Evolutionary conservation across 306 rosid species (phyloP).

Genomic region (Phaseolus lunatus): DNA sequence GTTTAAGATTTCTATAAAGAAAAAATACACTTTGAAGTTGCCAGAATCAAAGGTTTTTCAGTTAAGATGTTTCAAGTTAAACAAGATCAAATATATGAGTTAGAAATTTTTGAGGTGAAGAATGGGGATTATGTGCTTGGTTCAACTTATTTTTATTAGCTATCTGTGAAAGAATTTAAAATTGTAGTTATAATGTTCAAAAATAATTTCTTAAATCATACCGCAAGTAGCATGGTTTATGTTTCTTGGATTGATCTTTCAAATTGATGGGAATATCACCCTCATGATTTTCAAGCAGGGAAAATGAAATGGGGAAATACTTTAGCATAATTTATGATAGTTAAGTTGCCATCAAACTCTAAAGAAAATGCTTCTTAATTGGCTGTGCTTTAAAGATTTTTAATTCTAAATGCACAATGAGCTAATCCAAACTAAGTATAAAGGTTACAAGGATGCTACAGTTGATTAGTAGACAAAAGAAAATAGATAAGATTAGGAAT

Average conservation of each 20-base stretch:
- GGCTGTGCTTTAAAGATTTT: background rate
- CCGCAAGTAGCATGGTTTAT: background rate
- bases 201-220: background rate
- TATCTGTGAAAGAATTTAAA: background rate
- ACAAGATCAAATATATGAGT: too few species aligned
- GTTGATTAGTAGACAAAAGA: background rate
- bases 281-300: background rate
- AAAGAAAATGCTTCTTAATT: background rate
- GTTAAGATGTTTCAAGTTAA: conserved; percentile 11
- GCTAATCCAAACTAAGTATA: background rate
- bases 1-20: conserved; percentile 2
- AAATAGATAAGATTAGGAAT: background rate
- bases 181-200: background rate
- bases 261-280: background rate
- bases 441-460: background rate
- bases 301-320: background rate
- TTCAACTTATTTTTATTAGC: background rate
- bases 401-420: background rate
- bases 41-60: conserved; percentile 7
- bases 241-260: background rate
- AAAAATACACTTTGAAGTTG: conserved; percentile 6
- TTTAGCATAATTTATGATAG: background rate
- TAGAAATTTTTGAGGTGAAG: background rate
- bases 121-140: conserved; percentile 1
- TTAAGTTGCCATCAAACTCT: background rate